Percentiles rank a stretch among this genome's conserved stretches.
Conservation (phyloP, 2,329 filamentous ascomycete genomes). For the Fusarium subglutinans region DNA sequence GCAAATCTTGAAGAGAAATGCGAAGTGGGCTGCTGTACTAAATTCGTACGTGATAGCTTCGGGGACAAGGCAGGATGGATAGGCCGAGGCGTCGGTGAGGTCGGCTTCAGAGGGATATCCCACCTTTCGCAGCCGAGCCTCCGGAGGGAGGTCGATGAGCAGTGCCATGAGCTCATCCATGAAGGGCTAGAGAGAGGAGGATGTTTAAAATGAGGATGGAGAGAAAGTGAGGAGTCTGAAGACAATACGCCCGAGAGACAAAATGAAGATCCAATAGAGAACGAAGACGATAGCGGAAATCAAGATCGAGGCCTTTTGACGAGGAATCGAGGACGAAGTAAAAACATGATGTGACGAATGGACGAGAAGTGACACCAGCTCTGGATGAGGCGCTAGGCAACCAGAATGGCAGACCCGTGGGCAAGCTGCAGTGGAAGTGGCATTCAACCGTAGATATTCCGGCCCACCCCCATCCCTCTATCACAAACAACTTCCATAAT, state of each 20-base stretch:
- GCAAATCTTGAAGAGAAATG: neutral
- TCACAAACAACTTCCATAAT: neutral
- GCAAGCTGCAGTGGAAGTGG: neutral
- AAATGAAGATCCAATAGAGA: too few species aligned
- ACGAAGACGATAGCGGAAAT: too few species aligned
- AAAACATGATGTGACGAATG: too few species aligned
- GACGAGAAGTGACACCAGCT: neutral
- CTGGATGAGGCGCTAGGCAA: neutral
- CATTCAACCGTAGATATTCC: neutral
- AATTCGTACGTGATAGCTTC: neutral
- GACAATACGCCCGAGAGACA: too few species aligned
- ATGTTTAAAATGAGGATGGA: too few species aligned
- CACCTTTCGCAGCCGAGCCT: neutral
- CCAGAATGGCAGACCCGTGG: neutral
- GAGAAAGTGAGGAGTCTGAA: too few species aligned
- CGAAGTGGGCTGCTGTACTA: fast-evolving
- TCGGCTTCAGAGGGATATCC: neutral
- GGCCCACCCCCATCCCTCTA: neutral
- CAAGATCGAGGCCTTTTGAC: too few species aligned
- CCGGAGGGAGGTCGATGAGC: fast-evolving
- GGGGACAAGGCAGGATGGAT: neutral
- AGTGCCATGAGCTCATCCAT: neutral
- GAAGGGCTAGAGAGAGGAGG: too few species aligned
- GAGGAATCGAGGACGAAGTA: too few species aligned
- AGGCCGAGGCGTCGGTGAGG: neutral